phyloP scores from a whole-genome alignment of 2,329 filamentous ascomycete genomes.

The Camillea tinctor region DNA sequence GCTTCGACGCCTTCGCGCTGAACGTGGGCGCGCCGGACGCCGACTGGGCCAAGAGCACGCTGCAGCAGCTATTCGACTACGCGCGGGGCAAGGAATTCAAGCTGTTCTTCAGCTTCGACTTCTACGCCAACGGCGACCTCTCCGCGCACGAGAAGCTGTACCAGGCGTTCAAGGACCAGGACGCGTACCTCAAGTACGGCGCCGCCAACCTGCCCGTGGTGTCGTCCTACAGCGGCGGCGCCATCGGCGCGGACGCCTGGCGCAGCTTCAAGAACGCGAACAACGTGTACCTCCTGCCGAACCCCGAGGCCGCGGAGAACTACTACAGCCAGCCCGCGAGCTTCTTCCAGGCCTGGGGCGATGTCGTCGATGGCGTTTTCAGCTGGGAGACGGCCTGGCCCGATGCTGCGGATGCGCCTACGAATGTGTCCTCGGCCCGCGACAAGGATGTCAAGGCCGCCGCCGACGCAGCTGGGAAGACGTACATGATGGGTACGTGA shows the following conservation, averaged over 20 bases:
- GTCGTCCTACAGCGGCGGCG: conserved; percentile 30
- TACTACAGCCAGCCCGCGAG: conserved; percentile 32
- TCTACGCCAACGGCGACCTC: conserved; percentile 26
- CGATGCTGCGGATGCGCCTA: conserved; percentile 19
- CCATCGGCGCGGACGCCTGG: conserved; percentile 26
- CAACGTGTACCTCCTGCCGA: conserved; percentile 35
- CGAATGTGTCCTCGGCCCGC: conserved; percentile 27
- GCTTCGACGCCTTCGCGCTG: conserved; percentile 35
- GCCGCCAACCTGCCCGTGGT: conserved; percentile 30
- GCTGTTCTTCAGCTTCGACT: conserved; percentile 38
- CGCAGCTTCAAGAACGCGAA: conserved; percentile 26
- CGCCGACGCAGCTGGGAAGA: conserved; percentile 26
- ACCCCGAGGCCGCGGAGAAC: conserved; percentile 29
- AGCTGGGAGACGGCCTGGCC: conserved; percentile 40
- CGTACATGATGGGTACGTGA: conserved; percentile 33
- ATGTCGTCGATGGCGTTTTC: conserved; percentile 35
- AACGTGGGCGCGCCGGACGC: conserved; percentile 32
- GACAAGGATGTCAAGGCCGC: conserved; percentile 24
- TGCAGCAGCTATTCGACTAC: conserved; percentile 32
- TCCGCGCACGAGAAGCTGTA: conserved; percentile 26
- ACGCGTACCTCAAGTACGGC: conserved; percentile 31
- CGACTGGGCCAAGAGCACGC: conserved; percentile 24
- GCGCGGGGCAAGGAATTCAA: conserved; percentile 31
- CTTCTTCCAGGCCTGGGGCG: conserved; percentile 32
- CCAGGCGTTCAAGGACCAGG: conserved; percentile 23